Percentiles rank a stretch among this genome's conserved stretches.
Evolutionary conservation across 2,329 filamentous ascomycete species (phyloP).

Genomic region (Aspergillus jensenii): DNA sequence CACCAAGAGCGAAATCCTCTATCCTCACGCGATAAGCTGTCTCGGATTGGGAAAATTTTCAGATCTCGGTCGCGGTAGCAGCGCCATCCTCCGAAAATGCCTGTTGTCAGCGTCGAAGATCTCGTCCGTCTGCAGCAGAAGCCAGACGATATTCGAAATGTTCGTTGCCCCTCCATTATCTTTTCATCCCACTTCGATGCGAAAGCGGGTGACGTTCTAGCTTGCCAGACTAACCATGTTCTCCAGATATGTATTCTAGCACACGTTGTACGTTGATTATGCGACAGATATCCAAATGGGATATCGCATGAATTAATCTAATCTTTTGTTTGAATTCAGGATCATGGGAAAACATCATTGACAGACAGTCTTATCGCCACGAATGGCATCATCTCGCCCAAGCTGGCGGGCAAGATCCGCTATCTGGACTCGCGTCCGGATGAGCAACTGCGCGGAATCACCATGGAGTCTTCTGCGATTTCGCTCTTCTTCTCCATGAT

Average conservation of each 20-base stretch:
- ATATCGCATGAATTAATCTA: neutral
- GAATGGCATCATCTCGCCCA: slow-evolving; percentile 98
- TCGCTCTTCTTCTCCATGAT: slow-evolving; percentile 94
- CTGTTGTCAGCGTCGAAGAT: slow-evolving; percentile 86
- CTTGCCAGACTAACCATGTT: slow-evolving; percentile 30
- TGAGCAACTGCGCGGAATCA: slow-evolving; percentile 93
- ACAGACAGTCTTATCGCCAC: slow-evolving; percentile 95
- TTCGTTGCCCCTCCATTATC: slow-evolving; percentile 49
- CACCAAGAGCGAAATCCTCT: slow-evolving; percentile 11
- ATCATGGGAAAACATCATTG: slow-evolving; percentile 97
- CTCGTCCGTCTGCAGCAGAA: slow-evolving; percentile 86
- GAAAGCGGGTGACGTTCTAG: slow-evolving; percentile 5
- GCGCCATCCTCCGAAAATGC: slow-evolving; percentile 62
- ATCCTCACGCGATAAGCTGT: slow-evolving; percentile 13
- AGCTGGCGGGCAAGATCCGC: slow-evolving; percentile 94
- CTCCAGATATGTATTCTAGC: slow-evolving; percentile 87
- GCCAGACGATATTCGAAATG: slow-evolving; percentile 88
- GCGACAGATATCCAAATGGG: neutral
- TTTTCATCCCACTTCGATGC: slow-evolving; percentile 26
- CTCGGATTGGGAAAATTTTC: slow-evolving; percentile 2
- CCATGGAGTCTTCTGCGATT: slow-evolving; percentile 99
- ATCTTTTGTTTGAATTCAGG: slow-evolving; percentile 47
- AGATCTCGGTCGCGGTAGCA: slow-evolving; percentile 12
- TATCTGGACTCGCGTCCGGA: slow-evolving; percentile 96
- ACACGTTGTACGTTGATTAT: slow-evolving; percentile 66